These are phyloP conservation scores for Penicillium brasilianum DNA, from an alignment of 2,329 filamentous ascomycete species.

Conservation along the genomic window DNA sequence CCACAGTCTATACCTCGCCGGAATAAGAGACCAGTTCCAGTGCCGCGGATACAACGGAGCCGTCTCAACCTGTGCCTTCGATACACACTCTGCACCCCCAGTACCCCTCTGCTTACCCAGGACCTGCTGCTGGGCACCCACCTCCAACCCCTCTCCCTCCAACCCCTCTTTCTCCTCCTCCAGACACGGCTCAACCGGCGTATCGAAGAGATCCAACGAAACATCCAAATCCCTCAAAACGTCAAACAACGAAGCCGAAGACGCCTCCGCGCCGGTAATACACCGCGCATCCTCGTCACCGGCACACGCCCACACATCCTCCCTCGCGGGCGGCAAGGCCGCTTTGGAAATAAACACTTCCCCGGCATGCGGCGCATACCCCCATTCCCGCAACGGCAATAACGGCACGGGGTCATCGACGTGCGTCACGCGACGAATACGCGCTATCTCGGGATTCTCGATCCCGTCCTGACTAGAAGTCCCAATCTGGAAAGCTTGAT, in stretches of 20 bases:
- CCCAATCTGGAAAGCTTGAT: constrained; percentile 54
- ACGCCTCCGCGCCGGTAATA: constrained; percentile 62
- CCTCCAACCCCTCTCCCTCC: background rate
- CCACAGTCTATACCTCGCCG: constrained; percentile 78
- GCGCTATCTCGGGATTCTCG: constrained; percentile 23
- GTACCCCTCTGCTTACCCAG: constrained; percentile 32
- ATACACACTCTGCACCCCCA: constrained; percentile 28
- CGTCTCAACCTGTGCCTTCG: constrained; percentile 37
- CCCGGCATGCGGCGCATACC: constrained; percentile 80
- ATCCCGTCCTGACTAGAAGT: background rate
- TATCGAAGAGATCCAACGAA: constrained; percentile 5
- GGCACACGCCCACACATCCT: constrained; percentile 72
- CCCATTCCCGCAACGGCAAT: constrained; percentile 85
- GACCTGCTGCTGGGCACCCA: constrained; percentile 14
- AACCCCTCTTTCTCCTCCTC: background rate
- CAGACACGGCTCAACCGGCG: constrained; percentile 8
- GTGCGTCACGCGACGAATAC: constrained; percentile 75
- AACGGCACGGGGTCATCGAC: constrained; percentile 85
- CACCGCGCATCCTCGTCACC: constrained; percentile 75
- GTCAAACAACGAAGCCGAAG: constrained; percentile 7
- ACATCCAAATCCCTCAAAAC: constrained; percentile 18
- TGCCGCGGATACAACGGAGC: constrained; percentile 13
- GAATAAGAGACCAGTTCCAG: constrained; percentile 33
- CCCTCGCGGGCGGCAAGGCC: constrained; percentile 68
- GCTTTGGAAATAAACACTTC: constrained; percentile 84